A percentile compares a stretch with the other conserved stretches of the same genome.
These are phyloP conservation scores for Salicornia ramosissima DNA, from an alignment of 148 eudicot genomes.

Conservation along the genomic window DNA sequence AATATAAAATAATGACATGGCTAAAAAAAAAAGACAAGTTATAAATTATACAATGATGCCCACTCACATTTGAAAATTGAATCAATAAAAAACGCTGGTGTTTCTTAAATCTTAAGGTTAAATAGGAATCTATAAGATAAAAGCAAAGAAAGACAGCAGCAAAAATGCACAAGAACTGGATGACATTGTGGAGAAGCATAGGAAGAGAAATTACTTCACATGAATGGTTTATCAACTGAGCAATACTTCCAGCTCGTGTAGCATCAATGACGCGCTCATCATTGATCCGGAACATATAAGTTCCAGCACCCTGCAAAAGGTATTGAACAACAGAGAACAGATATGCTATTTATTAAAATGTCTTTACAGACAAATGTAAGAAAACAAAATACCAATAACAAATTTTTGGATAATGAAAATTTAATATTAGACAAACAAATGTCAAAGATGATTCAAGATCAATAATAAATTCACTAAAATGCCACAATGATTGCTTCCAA, in stretches of 20 bases:
- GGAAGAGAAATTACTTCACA: conserved; percentile 61
- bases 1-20: too few relatives aligned
- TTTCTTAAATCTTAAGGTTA: too few relatives aligned
- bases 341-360: too few relatives aligned
- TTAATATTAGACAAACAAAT: neutral
- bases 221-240: conserved; percentile 95
- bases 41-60: too few relatives aligned
- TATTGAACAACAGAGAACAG: neutral
- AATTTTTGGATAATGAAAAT: neutral
- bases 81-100: too few relatives aligned
- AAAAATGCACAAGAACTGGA: too few relatives aligned
- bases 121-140: too few relatives aligned
- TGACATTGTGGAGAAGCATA: conserved; percentile 9
- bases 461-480: neutral
- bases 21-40: too few relatives aligned
- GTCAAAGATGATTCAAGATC: neutral
- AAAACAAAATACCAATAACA: neutral
- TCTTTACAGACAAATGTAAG: neutral
- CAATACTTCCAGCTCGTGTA: conserved; percentile 95
- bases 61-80: too few relatives aligned
- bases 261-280: conserved; percentile 97
- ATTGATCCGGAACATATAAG: conserved; percentile 93
- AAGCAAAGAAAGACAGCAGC: too few relatives aligned
- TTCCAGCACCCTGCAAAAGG: conserved; percentile 90
- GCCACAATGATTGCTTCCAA: conserved; percentile 2